Conservation (phyloP, 1,284 basidiomycete species). For the Cryptococcus sp. region DNA sequence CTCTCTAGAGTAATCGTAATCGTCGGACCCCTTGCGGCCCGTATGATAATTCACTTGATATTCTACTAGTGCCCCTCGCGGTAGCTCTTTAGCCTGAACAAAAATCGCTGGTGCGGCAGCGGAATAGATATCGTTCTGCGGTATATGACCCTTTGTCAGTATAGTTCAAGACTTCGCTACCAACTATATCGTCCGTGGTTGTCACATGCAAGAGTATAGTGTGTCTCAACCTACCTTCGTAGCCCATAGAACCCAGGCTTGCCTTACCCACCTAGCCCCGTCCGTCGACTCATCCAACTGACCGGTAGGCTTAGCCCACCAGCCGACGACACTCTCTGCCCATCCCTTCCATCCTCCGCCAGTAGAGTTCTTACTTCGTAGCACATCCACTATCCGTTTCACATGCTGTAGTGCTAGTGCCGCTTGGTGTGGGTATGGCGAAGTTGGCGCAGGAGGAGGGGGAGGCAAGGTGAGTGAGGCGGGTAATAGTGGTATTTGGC, state of each 20-base stretch:
- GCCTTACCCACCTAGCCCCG: slow-evolving; percentile 54
- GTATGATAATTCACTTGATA: slow-evolving; percentile 55
- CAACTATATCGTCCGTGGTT: neutral
- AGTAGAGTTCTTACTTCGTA: slow-evolving; percentile 57
- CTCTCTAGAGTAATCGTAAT: neutral
- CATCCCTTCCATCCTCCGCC: slow-evolving; percentile 66
- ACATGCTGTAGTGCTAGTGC: slow-evolving; percentile 81
- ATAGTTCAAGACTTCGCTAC: neutral
- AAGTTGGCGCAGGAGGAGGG: slow-evolving; percentile 43
- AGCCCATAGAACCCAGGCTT: slow-evolving; percentile 53
- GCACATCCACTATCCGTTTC: slow-evolving; percentile 64
- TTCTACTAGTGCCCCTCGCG: slow-evolving; percentile 66
- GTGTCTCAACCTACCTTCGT: slow-evolving; percentile 13
- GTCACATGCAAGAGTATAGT: neutral
- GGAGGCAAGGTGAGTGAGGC: slow-evolving; percentile 68
- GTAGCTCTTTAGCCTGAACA: slow-evolving; percentile 68
- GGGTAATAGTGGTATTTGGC: slow-evolving; percentile 91
- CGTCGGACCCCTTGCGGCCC: slow-evolving; percentile 28
- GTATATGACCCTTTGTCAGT: too few species aligned
- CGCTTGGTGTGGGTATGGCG: slow-evolving; percentile 50
- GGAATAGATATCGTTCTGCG: too few species aligned
- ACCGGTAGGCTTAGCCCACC: slow-evolving; percentile 56
- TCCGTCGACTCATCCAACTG: slow-evolving; percentile 34
- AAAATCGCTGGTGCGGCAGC: slow-evolving; percentile 61
- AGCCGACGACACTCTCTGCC: slow-evolving; percentile 66